A percentile compares a stretch with the other conserved stretches of the same genome.
These are phyloP conservation scores for Cokeromyces recurvatus DNA, from an alignment of 371 early-diverging fungal species.

Conservation along the genomic window DNA sequence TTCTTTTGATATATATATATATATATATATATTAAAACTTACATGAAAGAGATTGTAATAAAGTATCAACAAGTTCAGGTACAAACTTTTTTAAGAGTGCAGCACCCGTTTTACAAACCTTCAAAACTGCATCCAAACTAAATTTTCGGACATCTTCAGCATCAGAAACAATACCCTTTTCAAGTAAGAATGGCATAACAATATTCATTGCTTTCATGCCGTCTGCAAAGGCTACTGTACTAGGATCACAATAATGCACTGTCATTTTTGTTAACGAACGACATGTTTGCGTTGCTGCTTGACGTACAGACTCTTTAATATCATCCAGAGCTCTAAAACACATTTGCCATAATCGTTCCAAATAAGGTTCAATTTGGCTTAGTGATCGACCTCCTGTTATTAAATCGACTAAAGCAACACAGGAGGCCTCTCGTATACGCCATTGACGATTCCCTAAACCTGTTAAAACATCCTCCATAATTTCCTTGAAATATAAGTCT, in stretches of 20 bases:
- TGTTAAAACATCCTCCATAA: constrained; percentile 72
- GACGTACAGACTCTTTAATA: constrained; percentile 88
- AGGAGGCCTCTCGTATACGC: constrained; percentile 82
- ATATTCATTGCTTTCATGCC: constrained; percentile 70
- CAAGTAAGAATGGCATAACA: constrained; percentile 83
- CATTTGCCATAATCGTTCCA: constrained; percentile 85
- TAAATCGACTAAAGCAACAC: constrained; percentile 74
- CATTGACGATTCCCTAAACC: constrained; percentile 82
- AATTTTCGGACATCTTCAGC: constrained; percentile 89
- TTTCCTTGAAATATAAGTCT: constrained; percentile 76
- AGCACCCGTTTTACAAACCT: constrained; percentile 77
- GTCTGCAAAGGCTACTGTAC: constrained; percentile 46
- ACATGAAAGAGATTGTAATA: constrained; percentile 82
- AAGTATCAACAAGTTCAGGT: constrained; percentile 63
- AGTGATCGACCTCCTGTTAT: constrained; percentile 67
- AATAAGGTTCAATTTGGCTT: constrained; percentile 64
- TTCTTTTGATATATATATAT: no score
- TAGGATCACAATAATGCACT: constrained; percentile 81
- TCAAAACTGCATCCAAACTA: constrained; percentile 75
- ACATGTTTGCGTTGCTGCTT: constrained; percentile 79
- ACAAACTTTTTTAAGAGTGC: constrained; percentile 68
- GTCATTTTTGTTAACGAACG: constrained; percentile 76
- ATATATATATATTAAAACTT: constrained; percentile 13
- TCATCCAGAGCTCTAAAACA: constrained; percentile 89
- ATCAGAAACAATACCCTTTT: constrained; percentile 75